Conservation (phyloP, 768 basidiomycete genomes). For the Phylloporus scabripes region DNA sequence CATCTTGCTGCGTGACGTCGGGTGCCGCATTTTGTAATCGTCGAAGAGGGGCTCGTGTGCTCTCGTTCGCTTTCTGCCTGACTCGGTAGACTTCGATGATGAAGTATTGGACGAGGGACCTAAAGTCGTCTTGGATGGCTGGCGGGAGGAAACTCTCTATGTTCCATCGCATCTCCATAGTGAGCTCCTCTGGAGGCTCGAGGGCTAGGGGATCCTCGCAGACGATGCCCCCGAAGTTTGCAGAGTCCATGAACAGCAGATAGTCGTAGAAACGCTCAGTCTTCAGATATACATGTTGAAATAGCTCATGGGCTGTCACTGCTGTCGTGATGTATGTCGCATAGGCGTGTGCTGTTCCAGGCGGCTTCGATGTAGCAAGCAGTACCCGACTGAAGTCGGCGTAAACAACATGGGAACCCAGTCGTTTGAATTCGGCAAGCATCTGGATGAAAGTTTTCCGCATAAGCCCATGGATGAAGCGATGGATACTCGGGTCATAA, state of each 20-base stretch:
- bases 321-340: constrained; percentile 93
- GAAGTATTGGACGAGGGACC: constrained; percentile 68
- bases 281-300: constrained; percentile 85
- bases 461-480: constrained; percentile 94
- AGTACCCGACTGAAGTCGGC: constrained; percentile 90
- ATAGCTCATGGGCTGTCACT: constrained; percentile 90
- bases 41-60: constrained; percentile 64
- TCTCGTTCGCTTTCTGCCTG: constrained; percentile 56
- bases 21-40: constrained; percentile 60
- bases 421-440: constrained; percentile 90
- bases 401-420: constrained; percentile 90
- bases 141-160: constrained; percentile 84
- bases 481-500: constrained; percentile 89
- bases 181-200: constrained; percentile 62
- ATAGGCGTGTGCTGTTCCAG: constrained; percentile 92
- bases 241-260: constrained; percentile 91
- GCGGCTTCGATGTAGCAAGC: constrained; percentile 91
- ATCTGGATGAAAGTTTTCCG: constrained; percentile 96
- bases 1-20: constrained; percentile 61
- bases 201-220: constrained; percentile 71
- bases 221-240: constrained; percentile 87
- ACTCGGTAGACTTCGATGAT: constrained; percentile 80
- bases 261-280: constrained; percentile 91
- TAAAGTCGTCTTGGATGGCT: constrained; percentile 75
- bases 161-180: constrained; percentile 88